Percentiles rank a stretch among this genome's conserved stretches.
Conservation (phyloP, 441 rosid genomes). For the Erodium moschatum region DNA sequence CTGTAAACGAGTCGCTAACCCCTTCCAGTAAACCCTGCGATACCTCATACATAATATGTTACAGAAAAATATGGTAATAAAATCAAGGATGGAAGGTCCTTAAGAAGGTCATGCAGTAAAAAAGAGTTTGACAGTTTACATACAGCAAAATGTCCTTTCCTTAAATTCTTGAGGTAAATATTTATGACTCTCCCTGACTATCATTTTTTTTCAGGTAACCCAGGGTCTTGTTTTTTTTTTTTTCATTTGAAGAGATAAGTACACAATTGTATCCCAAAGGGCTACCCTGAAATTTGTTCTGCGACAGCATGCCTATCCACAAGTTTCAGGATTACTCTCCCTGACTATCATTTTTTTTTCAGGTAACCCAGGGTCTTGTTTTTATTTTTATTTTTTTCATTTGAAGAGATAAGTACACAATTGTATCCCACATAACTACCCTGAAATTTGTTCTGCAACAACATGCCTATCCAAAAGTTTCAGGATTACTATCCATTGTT, state of each 20-base stretch:
- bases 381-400: not conserved
- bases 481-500: not conserved
- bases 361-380: not conserved
- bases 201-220: not conserved
- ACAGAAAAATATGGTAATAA: not conserved
- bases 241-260: not conserved
- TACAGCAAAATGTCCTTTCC: not conserved
- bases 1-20: conserved; percentile 84
- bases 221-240: not conserved
- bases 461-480: not conserved
- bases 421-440: not conserved
- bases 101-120: not conserved
- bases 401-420: not conserved
- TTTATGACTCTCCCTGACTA: not conserved
- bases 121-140: not conserved
- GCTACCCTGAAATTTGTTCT: not conserved
- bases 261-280: not conserved
- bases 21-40: conserved; percentile 91
- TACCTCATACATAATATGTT: conserved; percentile 13
- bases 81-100: too few relatives aligned
- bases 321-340: not conserved
- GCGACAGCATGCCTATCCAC: not conserved
- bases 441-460: not conserved
- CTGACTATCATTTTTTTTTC: not conserved
- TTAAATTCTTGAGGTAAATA: too few relatives aligned